These are phyloP conservation scores for Tolypocladium tropicale DNA, from an alignment of 2,329 filamentous ascomycete genomes.

Conservation along the genomic window DNA sequence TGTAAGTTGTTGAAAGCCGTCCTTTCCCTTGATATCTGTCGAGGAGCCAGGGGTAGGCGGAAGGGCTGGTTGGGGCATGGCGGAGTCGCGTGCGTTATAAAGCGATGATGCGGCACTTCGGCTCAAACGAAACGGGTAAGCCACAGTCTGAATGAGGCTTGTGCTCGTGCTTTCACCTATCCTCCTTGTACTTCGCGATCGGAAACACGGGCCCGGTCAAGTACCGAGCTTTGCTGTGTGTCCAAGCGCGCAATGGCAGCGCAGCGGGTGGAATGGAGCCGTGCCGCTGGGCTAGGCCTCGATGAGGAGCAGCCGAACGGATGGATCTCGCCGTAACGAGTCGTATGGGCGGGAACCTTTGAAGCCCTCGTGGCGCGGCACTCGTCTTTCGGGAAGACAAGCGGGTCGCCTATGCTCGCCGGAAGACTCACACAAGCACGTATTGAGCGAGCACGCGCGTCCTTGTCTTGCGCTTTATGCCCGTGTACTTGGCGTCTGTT, in stretches of 20 bases:
- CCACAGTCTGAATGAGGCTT: not conserved
- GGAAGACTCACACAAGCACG: slow-evolving; percentile 1
- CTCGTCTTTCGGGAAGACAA: not conserved
- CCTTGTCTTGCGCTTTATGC: not conserved
- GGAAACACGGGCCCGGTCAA: not conserved
- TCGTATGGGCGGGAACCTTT: not conserved
- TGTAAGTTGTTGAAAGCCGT: slow-evolving; percentile 49
- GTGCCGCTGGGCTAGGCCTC: not conserved
- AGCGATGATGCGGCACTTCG: not conserved
- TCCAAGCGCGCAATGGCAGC: not conserved
- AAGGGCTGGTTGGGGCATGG: slow-evolving; percentile 21
- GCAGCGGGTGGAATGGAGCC: not conserved
- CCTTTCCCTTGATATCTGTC: slow-evolving; percentile 66
- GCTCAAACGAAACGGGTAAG: not conserved
- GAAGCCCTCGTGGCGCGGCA: not conserved
- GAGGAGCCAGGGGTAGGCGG: slow-evolving; percentile 74
- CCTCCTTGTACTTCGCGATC: not conserved
- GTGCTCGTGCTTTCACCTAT: not conserved
- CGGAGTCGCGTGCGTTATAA: slow-evolving; percentile 4
- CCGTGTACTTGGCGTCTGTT: not conserved
- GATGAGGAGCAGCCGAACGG: not conserved
- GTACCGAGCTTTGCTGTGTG: not conserved
- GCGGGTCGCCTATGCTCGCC: not conserved
- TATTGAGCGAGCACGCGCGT: not conserved
- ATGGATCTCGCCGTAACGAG: not conserved